Percentiles rank a stretch among this genome's conserved stretches.
phyloP scores from a whole-genome alignment of 1,284 basidiomycete species.

The Ceratobasidium sp. region DNA sequence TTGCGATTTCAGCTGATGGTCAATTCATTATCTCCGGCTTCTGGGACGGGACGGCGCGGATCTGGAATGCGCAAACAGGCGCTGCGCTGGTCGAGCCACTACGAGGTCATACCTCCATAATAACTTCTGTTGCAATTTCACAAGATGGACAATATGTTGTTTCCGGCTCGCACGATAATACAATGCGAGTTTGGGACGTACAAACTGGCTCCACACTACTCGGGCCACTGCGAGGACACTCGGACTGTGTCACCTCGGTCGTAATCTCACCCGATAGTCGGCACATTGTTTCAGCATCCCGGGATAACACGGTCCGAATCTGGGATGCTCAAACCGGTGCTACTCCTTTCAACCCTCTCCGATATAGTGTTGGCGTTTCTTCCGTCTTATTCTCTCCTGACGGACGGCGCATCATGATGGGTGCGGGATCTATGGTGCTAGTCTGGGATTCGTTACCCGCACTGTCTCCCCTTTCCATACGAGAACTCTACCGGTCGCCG shows the following conservation, averaged over 20 bases:
- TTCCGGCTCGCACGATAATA: too few relatives aligned
- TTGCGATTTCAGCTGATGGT: background rate
- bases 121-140: slow-evolving; percentile 17
- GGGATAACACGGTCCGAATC: background rate
- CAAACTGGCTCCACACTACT: too few relatives aligned
- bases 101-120: background rate
- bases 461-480: too few relatives aligned
- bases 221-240: background rate
- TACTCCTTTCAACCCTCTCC: too few relatives aligned
- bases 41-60: background rate
- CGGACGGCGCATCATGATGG: too few relatives aligned
- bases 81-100: background rate
- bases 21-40: background rate
- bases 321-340: background rate
- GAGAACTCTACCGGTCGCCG: too few relatives aligned
- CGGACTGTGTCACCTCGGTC: background rate
- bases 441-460: too few relatives aligned
- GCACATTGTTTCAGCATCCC: background rate
- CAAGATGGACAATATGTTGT: too few relatives aligned
- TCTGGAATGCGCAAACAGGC: background rate
- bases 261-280: background rate
- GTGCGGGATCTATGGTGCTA: too few relatives aligned
- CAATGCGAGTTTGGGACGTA: too few relatives aligned
- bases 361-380: too few relatives aligned
- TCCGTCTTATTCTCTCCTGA: background rate